A percentile compares a stretch with the other conserved stretches of the same genome.
Evolutionary conservation across 2,329 filamentous ascomycete species (phyloP).

Genomic region (Dactylellina cionopaga): DNA sequence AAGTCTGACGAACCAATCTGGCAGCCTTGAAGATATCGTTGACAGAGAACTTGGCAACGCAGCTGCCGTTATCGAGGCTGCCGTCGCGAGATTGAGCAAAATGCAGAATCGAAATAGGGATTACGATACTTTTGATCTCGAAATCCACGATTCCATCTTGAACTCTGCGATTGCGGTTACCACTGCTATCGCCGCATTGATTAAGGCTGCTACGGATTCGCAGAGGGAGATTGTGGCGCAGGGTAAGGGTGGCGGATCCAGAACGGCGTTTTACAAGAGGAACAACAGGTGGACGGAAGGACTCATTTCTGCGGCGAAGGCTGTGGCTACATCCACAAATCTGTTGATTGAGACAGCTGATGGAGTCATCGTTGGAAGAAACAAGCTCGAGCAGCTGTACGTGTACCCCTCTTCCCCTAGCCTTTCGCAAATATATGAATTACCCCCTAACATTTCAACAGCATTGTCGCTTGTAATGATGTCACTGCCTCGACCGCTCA

Average conservation of each 20-base stretch:
- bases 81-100: conserved; percentile 86
- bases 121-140: conserved; percentile 95
- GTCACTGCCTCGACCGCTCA: conserved; percentile 96
- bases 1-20: conserved; percentile 79
- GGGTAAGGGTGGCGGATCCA: conserved; percentile 84
- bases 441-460: conserved; percentile 19
- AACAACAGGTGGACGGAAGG: conserved; percentile 99
- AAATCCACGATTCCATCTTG: conserved; percentile 93
- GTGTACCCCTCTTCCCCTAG: neutral
- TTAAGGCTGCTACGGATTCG: conserved; percentile 90
- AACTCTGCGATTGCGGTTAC: conserved; percentile 93
- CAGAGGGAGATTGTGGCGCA: conserved; percentile 94
- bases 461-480: conserved; percentile 94
- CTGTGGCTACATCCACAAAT: conserved; percentile 91
- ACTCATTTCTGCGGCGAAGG: conserved; percentile 95
- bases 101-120: conserved; percentile 96
- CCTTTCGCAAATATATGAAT: neutral
- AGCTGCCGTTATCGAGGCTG: conserved; percentile 92
- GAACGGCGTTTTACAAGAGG: conserved; percentile 98
- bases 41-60: conserved; percentile 92
- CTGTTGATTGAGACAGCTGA: conserved; percentile 97
- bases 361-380: conserved; percentile 88
- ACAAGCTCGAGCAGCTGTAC: conserved; percentile 87
- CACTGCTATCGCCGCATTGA: conserved; percentile 89
- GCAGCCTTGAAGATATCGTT: conserved; percentile 91